Conservation (phyloP, 2,329 filamentous ascomycete species). For the Alternaria triticina region DNA sequence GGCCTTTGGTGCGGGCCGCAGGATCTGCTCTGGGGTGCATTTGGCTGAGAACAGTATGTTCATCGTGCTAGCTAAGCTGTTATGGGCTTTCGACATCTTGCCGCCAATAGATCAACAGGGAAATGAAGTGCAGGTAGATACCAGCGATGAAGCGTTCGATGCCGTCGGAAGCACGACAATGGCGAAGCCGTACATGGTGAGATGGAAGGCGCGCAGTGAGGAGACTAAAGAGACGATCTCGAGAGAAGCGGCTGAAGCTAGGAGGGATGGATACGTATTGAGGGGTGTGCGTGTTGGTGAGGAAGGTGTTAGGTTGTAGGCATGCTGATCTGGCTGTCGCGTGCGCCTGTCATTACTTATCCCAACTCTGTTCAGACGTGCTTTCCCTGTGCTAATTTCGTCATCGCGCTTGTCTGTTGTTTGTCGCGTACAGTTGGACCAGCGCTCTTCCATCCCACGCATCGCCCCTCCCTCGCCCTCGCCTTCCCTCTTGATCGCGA, state of each 20-base stretch:
- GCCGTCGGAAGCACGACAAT: conserved; percentile 37
- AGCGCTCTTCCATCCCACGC: too few species aligned
- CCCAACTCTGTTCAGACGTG: background rate
- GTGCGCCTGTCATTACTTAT: background rate
- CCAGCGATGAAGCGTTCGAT: conserved; percentile 44
- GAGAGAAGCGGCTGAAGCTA: conserved; percentile 35
- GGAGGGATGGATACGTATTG: conserved; percentile 40
- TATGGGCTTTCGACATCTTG: conserved; percentile 57
- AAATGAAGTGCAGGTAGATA: conserved; percentile 44
- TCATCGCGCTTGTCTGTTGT: background rate
- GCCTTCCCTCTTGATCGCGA: background rate
- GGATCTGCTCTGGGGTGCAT: conserved; percentile 52
- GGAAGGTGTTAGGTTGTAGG: conserved; percentile 27
- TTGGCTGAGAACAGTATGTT: conserved; percentile 54
- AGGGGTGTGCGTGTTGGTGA: conserved; percentile 40
- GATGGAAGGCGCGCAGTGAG: conserved; percentile 33
- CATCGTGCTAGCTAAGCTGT: conserved; percentile 51
- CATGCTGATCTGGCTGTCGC: background rate
- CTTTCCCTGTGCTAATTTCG: background rate
- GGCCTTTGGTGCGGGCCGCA: conserved; percentile 53
- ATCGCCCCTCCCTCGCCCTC: background rate
- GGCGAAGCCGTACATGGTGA: conserved; percentile 40
- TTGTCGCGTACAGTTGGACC: background rate
- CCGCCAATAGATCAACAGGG: conserved; percentile 48
- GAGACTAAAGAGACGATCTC: conserved; percentile 26